phyloP scores from a whole-genome alignment of 2,329 filamentous ascomycete species.

The Ophiosphaerella korrae region DNA sequence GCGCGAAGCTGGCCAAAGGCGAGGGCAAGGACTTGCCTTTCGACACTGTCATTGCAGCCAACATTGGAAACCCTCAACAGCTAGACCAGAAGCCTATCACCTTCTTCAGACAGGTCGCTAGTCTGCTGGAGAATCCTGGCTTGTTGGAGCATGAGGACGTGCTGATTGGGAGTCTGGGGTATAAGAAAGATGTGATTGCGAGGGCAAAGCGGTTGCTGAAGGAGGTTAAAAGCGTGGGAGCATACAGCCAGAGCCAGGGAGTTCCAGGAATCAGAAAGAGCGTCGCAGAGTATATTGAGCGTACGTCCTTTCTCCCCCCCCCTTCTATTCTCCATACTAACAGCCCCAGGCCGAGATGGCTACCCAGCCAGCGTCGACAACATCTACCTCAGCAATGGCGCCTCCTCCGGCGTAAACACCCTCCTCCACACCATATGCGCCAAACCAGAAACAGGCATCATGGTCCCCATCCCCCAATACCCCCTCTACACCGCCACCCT shows the following conservation, averaged over 20 bases:
- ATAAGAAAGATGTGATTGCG: conserved; percentile 87
- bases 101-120: conserved; percentile 97
- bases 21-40: conserved; percentile 76
- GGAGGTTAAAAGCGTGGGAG: conserved; percentile 87
- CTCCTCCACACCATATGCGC: conserved; percentile 89
- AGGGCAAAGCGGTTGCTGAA: conserved; percentile 80
- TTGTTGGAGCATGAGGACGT: conserved; percentile 83
- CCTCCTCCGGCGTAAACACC: conserved; percentile 93
- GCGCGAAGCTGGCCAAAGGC: conserved; percentile 68
- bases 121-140: conserved; percentile 85
- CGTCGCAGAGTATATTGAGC: conserved; percentile 89
- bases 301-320: conserved; percentile 53
- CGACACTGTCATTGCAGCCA: conserved; percentile 89
- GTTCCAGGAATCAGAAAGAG: conserved; percentile 85
- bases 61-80: conserved; percentile 99
- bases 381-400: conserved; percentile 90
- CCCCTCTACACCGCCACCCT: conserved; percentile 96
- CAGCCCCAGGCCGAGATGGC: conserved; percentile 73
- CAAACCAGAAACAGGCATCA: conserved; percentile 75
- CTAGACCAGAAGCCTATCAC: conserved; percentile 99
- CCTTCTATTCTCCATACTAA: conserved; percentile 15
- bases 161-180: conserved; percentile 76
- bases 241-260: conserved; percentile 94
- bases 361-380: conserved; percentile 79
- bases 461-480: conserved; percentile 97